A percentile compares a stretch with the other conserved stretches of the same genome.
Evolutionary conservation across 129 eudicot species (phyloP).

Genomic region (Arctium minus): DNA sequence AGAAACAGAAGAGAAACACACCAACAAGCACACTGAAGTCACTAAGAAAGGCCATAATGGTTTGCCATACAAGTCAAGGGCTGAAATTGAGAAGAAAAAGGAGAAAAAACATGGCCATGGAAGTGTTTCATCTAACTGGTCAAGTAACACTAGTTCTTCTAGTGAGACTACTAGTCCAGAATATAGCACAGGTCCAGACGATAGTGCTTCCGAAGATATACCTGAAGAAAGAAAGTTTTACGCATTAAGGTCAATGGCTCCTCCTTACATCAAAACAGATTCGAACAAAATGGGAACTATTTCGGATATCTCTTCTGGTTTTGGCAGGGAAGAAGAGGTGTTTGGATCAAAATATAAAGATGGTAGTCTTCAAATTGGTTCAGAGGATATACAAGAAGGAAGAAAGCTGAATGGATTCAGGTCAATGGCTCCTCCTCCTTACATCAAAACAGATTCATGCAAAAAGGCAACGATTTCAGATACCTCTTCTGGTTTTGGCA

Average conservation of each 20-base stretch:
- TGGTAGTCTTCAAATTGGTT: background rate
- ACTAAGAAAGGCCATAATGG: background rate
- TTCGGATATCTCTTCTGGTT: background rate
- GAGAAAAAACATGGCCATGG: constrained; percentile 13
- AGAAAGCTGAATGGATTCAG: background rate
- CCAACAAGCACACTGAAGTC: background rate
- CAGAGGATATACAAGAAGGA: background rate
- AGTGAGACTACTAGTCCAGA: constrained; percentile 23
- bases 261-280: background rate
- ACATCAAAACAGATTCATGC: background rate
- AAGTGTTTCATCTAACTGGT: constrained; percentile 19
- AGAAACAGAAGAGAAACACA: constrained; percentile 6
- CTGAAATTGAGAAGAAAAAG: background rate
- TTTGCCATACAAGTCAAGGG: background rate
- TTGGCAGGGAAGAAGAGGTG: background rate
- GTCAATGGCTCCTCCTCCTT: background rate
- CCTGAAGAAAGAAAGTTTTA: background rate
- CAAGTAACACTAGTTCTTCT: constrained; percentile 26
- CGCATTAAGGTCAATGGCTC: background rate
- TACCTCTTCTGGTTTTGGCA: background rate
- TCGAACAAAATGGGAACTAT: background rate
- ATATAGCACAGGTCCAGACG: constrained; percentile 16
- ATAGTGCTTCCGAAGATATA: constrained; percentile 22
- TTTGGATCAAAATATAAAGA: background rate
- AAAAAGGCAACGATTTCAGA: background rate